These are phyloP conservation scores for Schizonepeta tenuifolia DNA, from an alignment of 257 asterid genomes.

Conservation along the genomic window DNA sequence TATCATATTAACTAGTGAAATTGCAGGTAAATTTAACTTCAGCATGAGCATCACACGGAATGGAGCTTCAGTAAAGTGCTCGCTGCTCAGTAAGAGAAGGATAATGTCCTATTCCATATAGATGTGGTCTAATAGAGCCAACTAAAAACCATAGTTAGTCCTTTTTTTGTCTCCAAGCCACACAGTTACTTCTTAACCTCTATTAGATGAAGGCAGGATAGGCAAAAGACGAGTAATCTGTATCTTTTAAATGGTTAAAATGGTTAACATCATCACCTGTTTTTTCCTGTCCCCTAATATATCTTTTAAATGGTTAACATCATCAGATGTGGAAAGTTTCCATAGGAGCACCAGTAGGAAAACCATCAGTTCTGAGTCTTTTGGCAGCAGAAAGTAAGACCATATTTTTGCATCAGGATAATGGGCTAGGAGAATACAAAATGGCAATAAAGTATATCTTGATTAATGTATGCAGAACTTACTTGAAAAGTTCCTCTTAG, in stretches of 20 bases:
- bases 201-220: conserved; percentile 12
- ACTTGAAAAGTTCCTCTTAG: conserved; percentile 93
- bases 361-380: conserved; percentile 28
- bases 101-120: conserved; percentile 12
- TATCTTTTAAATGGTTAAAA: too few species aligned
- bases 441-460: conserved; percentile 12
- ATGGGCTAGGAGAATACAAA: conserved; percentile 21
- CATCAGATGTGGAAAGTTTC: conserved; percentile 1
- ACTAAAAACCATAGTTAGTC: conserved; percentile 20
- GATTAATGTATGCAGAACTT: conserved; percentile 42
- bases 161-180: conserved; percentile 13
- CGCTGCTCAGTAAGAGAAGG: conserved; percentile 11
- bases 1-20: conserved; percentile 22
- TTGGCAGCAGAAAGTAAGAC: conserved; percentile 10
- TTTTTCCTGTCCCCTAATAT: conserved; percentile 5
- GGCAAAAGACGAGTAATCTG: conserved; percentile 10
- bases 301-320: conserved; percentile 1
- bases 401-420: conserved; percentile 21
- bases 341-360: conserved; percentile 18
- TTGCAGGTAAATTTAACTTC: conserved; percentile 28
- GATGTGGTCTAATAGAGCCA: conserved; percentile 11
- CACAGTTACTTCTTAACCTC: conserved; percentile 19
- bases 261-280: background rate
- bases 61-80: conserved; percentile 18
- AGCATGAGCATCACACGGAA: conserved; percentile 25